phyloP scores from a whole-genome alignment of 2,329 filamentous ascomycete genomes.

The Pseudopithomyces chartarum region DNA sequence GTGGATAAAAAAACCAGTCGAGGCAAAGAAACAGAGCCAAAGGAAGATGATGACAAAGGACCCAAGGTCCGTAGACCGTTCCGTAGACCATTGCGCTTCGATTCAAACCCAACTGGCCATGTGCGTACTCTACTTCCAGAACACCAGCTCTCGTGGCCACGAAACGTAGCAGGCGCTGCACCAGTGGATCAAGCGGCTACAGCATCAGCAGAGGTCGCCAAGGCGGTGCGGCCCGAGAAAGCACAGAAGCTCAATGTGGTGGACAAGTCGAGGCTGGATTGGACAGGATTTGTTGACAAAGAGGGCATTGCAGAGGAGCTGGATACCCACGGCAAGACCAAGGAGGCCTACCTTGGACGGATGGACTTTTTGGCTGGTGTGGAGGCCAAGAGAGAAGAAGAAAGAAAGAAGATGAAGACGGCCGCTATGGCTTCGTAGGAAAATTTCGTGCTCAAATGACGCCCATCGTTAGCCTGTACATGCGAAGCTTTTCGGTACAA shows the following conservation, averaged over 20 bases:
- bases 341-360: conserved; percentile 64
- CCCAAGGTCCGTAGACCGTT: conserved; percentile 36
- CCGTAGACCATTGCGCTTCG: conserved; percentile 55
- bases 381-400: conserved; percentile 61
- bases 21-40: conserved; percentile 4
- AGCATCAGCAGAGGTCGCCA: conserved; percentile 18
- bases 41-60: conserved; percentile 1
- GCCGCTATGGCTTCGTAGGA: conserved; percentile 12
- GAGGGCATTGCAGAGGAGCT: conserved; percentile 66
- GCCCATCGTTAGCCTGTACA: not conserved
- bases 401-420: conserved; percentile 56
- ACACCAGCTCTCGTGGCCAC: conserved; percentile 49
- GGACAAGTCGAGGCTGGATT: conserved; percentile 69
- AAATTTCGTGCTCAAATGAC: not conserved
- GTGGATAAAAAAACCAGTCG: conserved; percentile 8
- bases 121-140: conserved; percentile 53
- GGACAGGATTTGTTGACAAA: conserved; percentile 67
- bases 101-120: conserved; percentile 54
- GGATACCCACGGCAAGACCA: conserved; percentile 64
- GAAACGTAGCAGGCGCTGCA: conserved; percentile 18
- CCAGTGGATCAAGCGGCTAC: conserved; percentile 18
- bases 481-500: no score
- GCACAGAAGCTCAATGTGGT: conserved; percentile 68
- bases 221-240: conserved; percentile 39
- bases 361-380: conserved; percentile 67